Evolutionary conservation across 352 stramenopile genomes (phyloP), one percentile per base, ranked within the genome.

Genomic region (Phytophthora boehmeriae): DNA sequence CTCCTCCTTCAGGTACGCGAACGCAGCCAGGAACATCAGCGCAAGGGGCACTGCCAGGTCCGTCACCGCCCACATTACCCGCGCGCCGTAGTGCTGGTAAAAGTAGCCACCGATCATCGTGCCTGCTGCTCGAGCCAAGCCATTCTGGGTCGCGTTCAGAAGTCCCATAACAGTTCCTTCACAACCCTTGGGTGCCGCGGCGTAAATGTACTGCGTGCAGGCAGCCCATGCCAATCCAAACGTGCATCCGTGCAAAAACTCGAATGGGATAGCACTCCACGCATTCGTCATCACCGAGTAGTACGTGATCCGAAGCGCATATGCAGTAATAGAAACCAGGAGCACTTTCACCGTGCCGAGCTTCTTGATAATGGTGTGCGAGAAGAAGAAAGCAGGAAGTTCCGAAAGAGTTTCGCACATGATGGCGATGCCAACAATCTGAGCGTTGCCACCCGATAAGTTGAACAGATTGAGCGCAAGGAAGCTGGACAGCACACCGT

Each of bases 381-480:
- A 88, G 63, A 78, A 89, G 65, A 89, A 91, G 54, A 91, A 91
- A 4, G 82, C 82, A 25, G 82, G 82, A 4, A 91, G 65, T 59
- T 91, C 82, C 8, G 80, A 90, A n/a, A 68, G 44, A n/a, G 60
- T 68, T 13, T 68, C 60, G 30, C 60, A 68, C 60, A 68, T 59
- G 32, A 68, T 90, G 4, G 77, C 82, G 27, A 88, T 76, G 16
- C 82, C 82, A 39, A 91, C 83, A 59, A 91, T 88, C 53, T 85
- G 70, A 10, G 82, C 65, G 44, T 89, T 88, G 16, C 74, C 61
- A 20, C 71, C 74, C 19, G 78, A 89, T 17, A 91, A 62, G 52
- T 91, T 89, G 76, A 86, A 91, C 25, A 91, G 49, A 60, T 91
- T 83, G 57, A 91, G 75, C 42, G 76, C 82, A 39, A 91, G 69